Conservation (phyloP, 2,329 filamentous ascomycete genomes). For the Cytospora piceicola region DNA sequence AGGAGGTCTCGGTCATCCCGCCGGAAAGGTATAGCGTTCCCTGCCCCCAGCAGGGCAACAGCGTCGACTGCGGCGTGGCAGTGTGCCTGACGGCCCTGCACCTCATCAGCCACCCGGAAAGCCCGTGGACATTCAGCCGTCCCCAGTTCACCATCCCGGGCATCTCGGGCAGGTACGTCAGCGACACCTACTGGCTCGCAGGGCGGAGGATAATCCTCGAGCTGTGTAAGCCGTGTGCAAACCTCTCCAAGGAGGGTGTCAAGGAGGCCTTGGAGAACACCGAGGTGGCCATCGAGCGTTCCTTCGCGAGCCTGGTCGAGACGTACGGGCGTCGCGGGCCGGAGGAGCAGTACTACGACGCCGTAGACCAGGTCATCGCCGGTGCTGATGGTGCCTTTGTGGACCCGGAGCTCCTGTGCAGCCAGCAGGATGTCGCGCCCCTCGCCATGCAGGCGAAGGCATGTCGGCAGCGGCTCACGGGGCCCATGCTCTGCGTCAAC, state of each 20-base stretch:
- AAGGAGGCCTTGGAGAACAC: background rate
- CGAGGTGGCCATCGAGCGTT: background rate
- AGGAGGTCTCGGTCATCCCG: background rate
- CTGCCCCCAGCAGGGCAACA: background rate
- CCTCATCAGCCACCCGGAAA: background rate
- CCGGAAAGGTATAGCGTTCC: too few relatives aligned
- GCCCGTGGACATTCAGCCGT: too few relatives aligned
- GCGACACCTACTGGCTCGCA: background rate
- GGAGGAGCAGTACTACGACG: background rate
- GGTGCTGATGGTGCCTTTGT: background rate
- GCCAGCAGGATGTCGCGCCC: background rate
- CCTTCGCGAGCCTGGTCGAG: background rate
- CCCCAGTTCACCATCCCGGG: background rate
- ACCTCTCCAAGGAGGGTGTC: background rate
- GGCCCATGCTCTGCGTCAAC: background rate
- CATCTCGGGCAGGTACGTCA: background rate
- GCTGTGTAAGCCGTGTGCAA: background rate
- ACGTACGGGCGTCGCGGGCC: too few relatives aligned
- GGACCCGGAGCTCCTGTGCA: background rate
- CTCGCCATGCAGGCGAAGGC: too few relatives aligned
- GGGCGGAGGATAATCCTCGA: background rate
- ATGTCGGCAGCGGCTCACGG: background rate
- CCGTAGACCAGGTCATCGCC: background rate
- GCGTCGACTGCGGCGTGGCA: slow-evolving; percentile 4
- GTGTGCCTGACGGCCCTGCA: slow-evolving; percentile 12